Base-by-base conservation (phyloP, 139 green algal genomes). In the Pycnococcus provasolii region DNA sequence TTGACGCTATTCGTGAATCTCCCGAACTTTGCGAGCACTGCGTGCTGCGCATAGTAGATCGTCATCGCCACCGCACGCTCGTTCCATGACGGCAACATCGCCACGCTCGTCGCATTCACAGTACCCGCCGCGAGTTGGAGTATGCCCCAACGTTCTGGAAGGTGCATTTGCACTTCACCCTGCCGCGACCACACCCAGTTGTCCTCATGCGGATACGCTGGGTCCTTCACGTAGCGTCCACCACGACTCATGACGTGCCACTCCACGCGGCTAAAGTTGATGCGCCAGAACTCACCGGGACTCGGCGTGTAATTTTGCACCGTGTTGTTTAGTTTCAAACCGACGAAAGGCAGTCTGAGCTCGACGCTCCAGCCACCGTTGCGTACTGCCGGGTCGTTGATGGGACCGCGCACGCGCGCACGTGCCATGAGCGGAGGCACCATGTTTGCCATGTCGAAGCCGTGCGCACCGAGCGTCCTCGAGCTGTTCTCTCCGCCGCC, bases 371-470 rank as follows among this genome's bases (percentile, higher is more conserved):
- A 55, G 48, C 11, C 9, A 11, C 48, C 11, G 9, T 9, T 11
- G 48, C 48, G 48, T 11, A 55, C 48, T 11, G 9, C 9, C 9
- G 48, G 48, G 48, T 55, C 48, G 48, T 55, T 55, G 9, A 55
- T 11, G 48, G 48, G 9, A 37, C 48, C 48, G 48, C 11, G 9
- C 9, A 11, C 11, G 48, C 48, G 48, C 48, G 48, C 48, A 9
- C 9, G 9, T 9, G 48, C 48, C 9, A 9, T 9, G 26, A 26
- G 26, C 26, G 26, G 26, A 26, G 26, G 26, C 26, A 0, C 26
- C 48, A 55, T 55, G 48, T 11, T 11, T 9, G 48, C 48, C 58
- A 64, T 64, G 13, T 64, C 58, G 13, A 15, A 64, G 39, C 58
- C 58, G 3, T 6, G 7, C 4, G 13, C 4, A 42, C 58, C 58